These are phyloP conservation scores for Cenococcum geophilum DNA, from an alignment of 495 filamentous ascomycete species.

Conservation along the genomic window DNA sequence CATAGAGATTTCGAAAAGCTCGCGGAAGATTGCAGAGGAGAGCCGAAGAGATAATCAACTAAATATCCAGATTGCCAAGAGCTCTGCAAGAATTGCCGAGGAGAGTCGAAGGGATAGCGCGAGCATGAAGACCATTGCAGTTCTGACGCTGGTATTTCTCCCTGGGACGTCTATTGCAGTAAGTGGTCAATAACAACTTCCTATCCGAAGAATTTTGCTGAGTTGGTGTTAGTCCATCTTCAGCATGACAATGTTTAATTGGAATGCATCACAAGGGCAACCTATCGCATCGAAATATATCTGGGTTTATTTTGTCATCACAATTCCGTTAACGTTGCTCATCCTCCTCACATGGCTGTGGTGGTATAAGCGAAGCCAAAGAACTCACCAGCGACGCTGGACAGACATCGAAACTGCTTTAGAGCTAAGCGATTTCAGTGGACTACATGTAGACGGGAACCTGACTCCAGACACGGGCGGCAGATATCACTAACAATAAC, in stretches of 20 bases:
- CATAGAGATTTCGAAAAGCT: slow-evolving; percentile 29
- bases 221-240: neutral
- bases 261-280: neutral
- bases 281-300: neutral
- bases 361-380: neutral
- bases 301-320: neutral
- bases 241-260: neutral
- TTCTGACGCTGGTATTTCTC: neutral
- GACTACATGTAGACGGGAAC: neutral
- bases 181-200: neutral
- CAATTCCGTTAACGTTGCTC: neutral
- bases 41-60: slow-evolving; percentile 25
- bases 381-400: neutral
- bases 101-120: neutral
- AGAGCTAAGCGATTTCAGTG: neutral
- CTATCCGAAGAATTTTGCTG: neutral
- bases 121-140: slow-evolving; percentile 2
- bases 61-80: neutral
- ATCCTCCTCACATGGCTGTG: neutral
- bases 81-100: neutral
- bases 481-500: neutral
- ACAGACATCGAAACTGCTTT: neutral
- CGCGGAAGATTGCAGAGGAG: slow-evolving; percentile 28
- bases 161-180: slow-evolving; percentile 2
- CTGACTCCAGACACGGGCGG: neutral